These are phyloP conservation scores for Schizonepeta tenuifolia DNA, from an alignment of 257 asterid genomes.

Conservation along the genomic window DNA sequence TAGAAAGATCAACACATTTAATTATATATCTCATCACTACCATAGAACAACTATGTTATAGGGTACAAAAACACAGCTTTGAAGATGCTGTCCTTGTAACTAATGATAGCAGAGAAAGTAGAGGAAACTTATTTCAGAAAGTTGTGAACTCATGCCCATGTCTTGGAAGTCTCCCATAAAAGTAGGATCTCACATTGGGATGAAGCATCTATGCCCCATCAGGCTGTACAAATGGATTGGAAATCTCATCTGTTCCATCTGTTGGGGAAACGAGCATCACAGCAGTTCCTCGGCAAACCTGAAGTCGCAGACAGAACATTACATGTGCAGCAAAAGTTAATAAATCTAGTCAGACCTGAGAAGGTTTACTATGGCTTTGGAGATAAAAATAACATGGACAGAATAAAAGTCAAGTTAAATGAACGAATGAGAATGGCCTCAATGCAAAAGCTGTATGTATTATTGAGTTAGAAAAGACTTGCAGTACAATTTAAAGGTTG, in stretches of 20 bases:
- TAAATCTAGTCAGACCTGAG: not conserved
- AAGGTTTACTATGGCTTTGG: not conserved
- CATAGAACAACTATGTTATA: not conserved
- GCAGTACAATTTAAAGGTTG: not conserved
- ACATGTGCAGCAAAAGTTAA: not conserved
- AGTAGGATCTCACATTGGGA: conserved; percentile 15
- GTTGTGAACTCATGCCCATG: conserved; percentile 4
- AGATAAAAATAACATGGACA: not conserved
- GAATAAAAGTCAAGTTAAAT: not conserved
- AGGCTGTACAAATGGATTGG: conserved; percentile 91
- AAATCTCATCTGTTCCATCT: conserved; percentile 94
- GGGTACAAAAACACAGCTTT: not conserved
- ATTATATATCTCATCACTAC: not conserved
- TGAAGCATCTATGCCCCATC: conserved; percentile 72
- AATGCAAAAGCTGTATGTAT: not conserved
- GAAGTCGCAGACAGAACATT: conserved; percentile 20
- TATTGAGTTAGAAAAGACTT: not conserved
- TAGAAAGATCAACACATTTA: not conserved
- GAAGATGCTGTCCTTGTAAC: not conserved
- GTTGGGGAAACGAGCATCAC: conserved; percentile 99
- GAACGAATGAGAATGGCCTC: not conserved
- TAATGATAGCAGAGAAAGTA: conserved; percentile 10
- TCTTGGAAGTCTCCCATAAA: conserved; percentile 22
- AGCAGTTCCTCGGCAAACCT: conserved; percentile 99
- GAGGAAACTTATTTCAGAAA: conserved; percentile 19